Conservation (phyloP, 2,329 filamentous ascomycete genomes). For the Colletotrichum sp. region DNA sequence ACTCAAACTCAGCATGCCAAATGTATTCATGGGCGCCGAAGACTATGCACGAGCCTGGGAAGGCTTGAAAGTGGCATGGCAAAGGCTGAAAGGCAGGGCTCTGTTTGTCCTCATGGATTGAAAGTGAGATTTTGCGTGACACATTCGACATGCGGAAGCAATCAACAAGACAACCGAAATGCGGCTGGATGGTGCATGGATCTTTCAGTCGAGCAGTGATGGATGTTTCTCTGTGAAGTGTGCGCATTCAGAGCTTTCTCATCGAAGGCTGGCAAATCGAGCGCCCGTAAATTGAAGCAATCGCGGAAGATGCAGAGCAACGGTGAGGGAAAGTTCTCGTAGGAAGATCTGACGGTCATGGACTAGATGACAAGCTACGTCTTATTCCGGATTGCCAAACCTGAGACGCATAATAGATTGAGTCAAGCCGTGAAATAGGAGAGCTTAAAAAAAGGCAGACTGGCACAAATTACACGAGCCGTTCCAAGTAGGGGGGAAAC, state of each 20-base stretch:
- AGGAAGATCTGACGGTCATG: neutral
- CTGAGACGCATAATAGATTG: neutral
- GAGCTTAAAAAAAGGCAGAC: neutral
- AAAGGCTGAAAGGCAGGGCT: neutral
- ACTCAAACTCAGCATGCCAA: neutral
- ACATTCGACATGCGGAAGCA: neutral
- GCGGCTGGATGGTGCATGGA: neutral
- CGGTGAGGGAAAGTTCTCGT: neutral
- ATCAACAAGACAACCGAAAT: neutral
- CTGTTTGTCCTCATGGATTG: neutral
- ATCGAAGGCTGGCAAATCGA: neutral
- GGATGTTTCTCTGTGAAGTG: neutral
- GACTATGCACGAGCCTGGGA: neutral
- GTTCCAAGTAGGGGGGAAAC: neutral
- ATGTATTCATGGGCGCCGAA: accelerated
- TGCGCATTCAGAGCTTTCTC: neutral
- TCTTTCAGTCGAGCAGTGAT: neutral
- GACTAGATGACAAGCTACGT: neutral
- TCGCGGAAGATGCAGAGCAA: neutral
- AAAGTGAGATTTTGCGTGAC: neutral
- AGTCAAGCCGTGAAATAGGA: neutral
- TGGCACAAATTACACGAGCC: neutral
- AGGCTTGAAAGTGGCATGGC: neutral
- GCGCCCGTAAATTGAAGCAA: neutral
- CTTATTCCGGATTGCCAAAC: neutral